These are phyloP conservation scores for Eucalyptus regnans DNA, from an alignment of 345 rosid species.

Conservation along the genomic window DNA sequence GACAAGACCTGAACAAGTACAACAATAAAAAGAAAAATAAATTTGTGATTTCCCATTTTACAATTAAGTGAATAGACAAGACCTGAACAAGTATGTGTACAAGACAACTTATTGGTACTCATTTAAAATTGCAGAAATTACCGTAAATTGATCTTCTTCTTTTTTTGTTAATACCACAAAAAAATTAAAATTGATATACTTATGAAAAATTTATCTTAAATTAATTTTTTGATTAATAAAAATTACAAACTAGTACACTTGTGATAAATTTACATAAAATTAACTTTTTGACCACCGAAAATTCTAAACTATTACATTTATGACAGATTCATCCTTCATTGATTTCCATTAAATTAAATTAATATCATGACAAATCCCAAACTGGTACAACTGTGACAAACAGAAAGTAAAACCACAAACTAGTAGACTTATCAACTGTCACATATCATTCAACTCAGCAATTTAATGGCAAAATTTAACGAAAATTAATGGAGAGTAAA, in stretches of 20 bases:
- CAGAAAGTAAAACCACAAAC: rapidly evolving
- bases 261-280: rapidly evolving
- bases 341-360: rapidly evolving
- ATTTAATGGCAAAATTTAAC: no score
- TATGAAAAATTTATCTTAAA: rapidly evolving
- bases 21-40: no score
- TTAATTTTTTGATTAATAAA: no score
- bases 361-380: rapidly evolving
- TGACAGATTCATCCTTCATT: rapidly evolving
- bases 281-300: rapidly evolving
- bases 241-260: rapidly evolving
- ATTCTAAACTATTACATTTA: no score
- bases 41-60: no score
- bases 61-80: no score
- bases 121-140: no score
- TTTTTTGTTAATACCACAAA: no score
- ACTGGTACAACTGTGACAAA: rapidly evolving
- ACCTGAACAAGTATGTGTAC: no score
- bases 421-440: rapidly evolving
- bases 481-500: rapidly evolving
- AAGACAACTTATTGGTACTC: no score
- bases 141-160: no score
- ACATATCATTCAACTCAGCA: rapidly evolving
- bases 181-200: rapidly evolving
- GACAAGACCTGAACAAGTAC: no score